Base-by-base conservation (phyloP, 129 eudicot species). In the Lactuca sativa region DNA sequence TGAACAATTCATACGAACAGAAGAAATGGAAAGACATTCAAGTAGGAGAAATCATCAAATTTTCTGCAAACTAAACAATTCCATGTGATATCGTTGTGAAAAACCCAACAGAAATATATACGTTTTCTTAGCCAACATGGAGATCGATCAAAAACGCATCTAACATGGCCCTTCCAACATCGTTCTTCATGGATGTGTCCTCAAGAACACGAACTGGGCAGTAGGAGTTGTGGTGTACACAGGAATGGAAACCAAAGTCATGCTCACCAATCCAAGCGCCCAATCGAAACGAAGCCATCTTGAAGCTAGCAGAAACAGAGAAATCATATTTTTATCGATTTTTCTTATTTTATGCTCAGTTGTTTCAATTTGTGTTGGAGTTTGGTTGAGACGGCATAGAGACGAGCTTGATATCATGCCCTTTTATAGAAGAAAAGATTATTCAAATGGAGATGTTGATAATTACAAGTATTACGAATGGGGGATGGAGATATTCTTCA, bases 111-210 rank as follows among this genome's bases (percentile, higher is more conserved):
- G n/a, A n/a, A n/a, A n/a, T n/a, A n/a, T n/a, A n/a, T n/a, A n/a
- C n/a, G n/a, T n/a, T n/a, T n/a, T n/a, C n/a, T n/a, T n/a, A n/a
- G n/a, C n/a, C n/a, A n/a, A n/a, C n/a, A n/a, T n/a, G n/a, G n/a
- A n/a, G n/a, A n/a, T n/a, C n/a, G n/a, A n/a, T n/a, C n/a, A n/a
- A n/a, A n/a, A n/a, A n/a, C n/a, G n/a, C n/a, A n/a, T n/a, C n/a
- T n/a, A n/a, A n/a, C n/a, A n/a, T n/a, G 96, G 98, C 38, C 98
- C 96, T 4, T 89, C 98, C 6, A 92, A 92, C 74, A 92, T 92
- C 40, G 86, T 92, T 67, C 81, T 92, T 16, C 89, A 96, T 37
- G 98, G 98, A 7, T 92, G 98, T 70, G 88, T 86, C 76, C 86
- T 92, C 6, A 89, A 92, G 84, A 92, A 92, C 87, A 92, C 98